phyloP scores from a whole-genome alignment of 2,329 filamentous ascomycete species.

The Metarhizium anisopliae region DNA sequence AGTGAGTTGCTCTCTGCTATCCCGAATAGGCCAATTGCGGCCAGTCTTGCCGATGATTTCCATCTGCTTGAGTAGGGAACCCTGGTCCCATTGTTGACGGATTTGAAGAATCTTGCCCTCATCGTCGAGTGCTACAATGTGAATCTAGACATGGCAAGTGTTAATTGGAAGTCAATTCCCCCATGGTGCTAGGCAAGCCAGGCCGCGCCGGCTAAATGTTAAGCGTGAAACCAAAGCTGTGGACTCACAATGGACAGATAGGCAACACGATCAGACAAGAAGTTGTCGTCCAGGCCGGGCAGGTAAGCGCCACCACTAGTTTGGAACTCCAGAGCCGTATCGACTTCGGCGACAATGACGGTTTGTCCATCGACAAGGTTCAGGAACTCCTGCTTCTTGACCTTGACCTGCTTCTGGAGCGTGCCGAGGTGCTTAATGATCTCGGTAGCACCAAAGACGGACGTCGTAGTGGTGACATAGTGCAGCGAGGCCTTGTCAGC shows the following conservation, averaged over 20 bases:
- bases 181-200: neutral
- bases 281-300: conserved; percentile 87
- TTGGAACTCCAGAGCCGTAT: conserved; percentile 75
- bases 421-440: conserved; percentile 75
- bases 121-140: conserved; percentile 77
- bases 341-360: conserved; percentile 71
- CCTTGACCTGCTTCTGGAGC: conserved; percentile 66
- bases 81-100: conserved; percentile 92
- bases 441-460: conserved; percentile 58
- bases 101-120: conserved; percentile 76
- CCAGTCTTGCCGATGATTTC: conserved; percentile 87
- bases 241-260: conserved; percentile 69
- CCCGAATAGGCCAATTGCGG: conserved; percentile 90
- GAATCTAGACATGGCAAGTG: conserved; percentile 46
- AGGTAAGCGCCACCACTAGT: conserved; percentile 78
- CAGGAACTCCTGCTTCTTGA: conserved; percentile 72
- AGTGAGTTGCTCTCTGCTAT: conserved; percentile 74
- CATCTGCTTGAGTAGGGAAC: conserved; percentile 81
- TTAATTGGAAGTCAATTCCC: neutral
- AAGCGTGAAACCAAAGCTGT: neutral
- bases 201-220: neutral
- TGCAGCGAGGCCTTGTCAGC: conserved; percentile 61
- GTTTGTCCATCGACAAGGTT: conserved; percentile 62
- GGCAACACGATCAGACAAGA: conserved; percentile 73
- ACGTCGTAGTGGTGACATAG: conserved; percentile 84